Evolutionary conservation across 2,329 filamentous ascomycete species (phyloP).

Genomic region (Botryotinia globosa): DNA sequence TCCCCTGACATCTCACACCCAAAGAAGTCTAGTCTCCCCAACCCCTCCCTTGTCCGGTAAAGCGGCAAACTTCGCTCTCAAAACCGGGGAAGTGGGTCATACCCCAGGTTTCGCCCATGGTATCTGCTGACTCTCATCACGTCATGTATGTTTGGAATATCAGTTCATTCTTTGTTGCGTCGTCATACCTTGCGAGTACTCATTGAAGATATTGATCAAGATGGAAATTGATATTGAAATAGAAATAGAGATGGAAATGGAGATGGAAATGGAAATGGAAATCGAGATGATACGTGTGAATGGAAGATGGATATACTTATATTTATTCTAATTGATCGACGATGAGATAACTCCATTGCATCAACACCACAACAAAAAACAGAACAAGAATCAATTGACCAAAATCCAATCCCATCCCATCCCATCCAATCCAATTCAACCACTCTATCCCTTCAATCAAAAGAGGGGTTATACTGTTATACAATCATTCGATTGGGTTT

Average conservation of each 20-base stretch:
- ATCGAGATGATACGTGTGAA: background rate
- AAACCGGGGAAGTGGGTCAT: constrained; percentile 19
- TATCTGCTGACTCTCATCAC: constrained; percentile 12
- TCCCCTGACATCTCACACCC: background rate
- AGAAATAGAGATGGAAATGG: no score
- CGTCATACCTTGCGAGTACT: no score
- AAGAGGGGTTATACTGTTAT: constrained; percentile 1
- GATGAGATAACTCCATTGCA: background rate
- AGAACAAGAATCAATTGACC: background rate
- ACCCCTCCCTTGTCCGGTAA: background rate
- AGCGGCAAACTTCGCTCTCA: background rate
- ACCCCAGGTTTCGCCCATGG: background rate
- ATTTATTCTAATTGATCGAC: background rate
- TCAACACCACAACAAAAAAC: no score
- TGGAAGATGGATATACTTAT: background rate
- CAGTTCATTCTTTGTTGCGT: background rate
- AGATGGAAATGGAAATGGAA: background rate
- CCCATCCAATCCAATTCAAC: background rate
- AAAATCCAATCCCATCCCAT: background rate
- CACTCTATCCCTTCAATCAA: background rate
- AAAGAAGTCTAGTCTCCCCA: background rate
- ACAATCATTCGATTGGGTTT: background rate
- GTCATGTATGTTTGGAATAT: background rate
- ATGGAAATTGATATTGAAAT: no score
- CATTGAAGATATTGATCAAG: no score